A percentile compares a stretch with the other conserved stretches of the same genome.
Conservation (phyloP, 2,329 filamentous ascomycete genomes). For the Setomelanomma holmii region DNA sequence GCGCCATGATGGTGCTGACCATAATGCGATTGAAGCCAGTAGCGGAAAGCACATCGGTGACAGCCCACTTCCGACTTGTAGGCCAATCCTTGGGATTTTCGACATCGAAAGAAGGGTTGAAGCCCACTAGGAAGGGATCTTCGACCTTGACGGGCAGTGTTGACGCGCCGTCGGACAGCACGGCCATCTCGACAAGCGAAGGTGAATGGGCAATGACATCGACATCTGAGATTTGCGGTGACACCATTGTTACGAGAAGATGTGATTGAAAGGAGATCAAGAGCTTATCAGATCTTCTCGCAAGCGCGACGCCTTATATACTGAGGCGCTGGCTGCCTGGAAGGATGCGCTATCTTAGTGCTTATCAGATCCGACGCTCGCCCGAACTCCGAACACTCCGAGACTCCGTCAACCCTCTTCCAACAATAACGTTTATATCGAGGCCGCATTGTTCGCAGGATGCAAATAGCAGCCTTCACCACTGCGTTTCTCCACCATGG, state of each 20-base stretch:
- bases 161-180: neutral
- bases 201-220: neutral
- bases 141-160: constrained; percentile 2
- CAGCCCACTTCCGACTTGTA: constrained; percentile 22
- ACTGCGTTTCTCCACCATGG: no score
- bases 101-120: constrained; percentile 15
- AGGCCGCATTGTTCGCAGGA: no score
- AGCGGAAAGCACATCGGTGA: constrained; percentile 30
- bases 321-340: neutral
- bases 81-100: constrained; percentile 34
- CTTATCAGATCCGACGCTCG: neutral
- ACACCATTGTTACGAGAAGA: neutral
- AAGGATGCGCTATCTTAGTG: neutral
- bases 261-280: neutral
- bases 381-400: neutral
- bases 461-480: no score
- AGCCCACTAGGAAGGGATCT: constrained; percentile 27
- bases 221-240: neutral
- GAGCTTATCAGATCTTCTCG: neutral
- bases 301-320: neutral
- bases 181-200: neutral
- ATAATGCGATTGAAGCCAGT: constrained; percentile 39
- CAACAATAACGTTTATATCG: no score
- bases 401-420: neutral
- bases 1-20: constrained; percentile 42